Percentiles rank a stretch among this genome's conserved stretches.
phyloP scores from a whole-genome alignment of 352 stramenopile genomes.

The Phytophthora pinifolia region DNA sequence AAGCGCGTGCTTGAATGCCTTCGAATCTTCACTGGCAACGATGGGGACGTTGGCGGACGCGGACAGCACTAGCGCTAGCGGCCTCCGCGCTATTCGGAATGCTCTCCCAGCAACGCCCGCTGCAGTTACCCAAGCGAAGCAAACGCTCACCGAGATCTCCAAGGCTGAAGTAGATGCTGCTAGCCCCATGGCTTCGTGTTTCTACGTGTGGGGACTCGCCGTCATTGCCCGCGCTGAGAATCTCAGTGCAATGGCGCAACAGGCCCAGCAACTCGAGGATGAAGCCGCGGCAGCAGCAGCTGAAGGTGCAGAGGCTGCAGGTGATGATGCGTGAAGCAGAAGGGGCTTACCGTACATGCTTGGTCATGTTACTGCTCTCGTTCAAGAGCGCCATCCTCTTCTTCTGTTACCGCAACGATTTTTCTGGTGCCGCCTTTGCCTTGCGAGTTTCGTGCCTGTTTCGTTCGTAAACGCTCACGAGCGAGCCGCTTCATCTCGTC shows the following conservation, averaged over 20 bases:
- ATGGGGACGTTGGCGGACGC: constrained; percentile 16
- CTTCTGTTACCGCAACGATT: constrained; percentile 13
- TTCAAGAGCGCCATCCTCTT: constrained; percentile 5
- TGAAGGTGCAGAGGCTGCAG: constrained; percentile 16
- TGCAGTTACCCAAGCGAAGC: constrained; percentile 36
- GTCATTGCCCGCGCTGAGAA: constrained; percentile 56
- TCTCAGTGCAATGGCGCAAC: constrained; percentile 41
- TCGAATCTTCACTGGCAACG: constrained; percentile 22
- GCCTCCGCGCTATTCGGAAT: constrained; percentile 17
- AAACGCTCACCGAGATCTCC: constrained; percentile 40
- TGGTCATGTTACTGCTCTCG: no score
- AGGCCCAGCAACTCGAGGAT: constrained; percentile 41
- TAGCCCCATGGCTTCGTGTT: constrained; percentile 44
- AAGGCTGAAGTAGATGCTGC: constrained; percentile 57
- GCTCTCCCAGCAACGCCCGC: constrained; percentile 20
- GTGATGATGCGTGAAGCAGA: constrained; percentile 14
- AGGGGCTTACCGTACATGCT: no score
- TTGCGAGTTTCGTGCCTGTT: constrained; percentile 17
- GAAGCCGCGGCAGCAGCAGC: constrained; percentile 29
- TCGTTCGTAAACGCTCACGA: constrained; percentile 21
- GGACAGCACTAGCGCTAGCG: constrained; percentile 19
- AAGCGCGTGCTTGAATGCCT: constrained; percentile 29
- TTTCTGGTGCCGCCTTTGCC: constrained; percentile 14
- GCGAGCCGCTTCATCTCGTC: constrained; percentile 34
- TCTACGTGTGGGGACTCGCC: constrained; percentile 58